Conservation (phyloP, 2,329 filamentous ascomycete species). For the Penicillium sp. region DNA sequence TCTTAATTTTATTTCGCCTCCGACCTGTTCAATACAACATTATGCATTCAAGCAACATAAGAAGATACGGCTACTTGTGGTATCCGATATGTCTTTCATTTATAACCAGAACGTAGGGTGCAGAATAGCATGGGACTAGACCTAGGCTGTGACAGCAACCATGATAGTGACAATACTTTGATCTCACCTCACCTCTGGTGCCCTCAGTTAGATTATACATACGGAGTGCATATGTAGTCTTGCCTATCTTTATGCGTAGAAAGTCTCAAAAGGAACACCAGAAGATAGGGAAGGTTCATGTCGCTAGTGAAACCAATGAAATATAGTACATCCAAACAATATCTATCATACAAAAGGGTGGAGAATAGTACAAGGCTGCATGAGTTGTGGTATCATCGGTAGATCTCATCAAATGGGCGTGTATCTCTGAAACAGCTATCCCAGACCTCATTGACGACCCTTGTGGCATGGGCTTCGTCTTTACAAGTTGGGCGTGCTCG, state of each 20-base stretch:
- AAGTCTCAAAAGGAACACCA: background rate
- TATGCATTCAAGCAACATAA: background rate
- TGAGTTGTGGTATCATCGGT: constrained; percentile 47
- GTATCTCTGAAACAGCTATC: constrained; percentile 93
- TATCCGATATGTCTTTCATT: background rate
- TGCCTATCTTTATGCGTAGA: background rate
- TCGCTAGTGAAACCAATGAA: constrained; percentile 9
- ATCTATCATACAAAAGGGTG: constrained; percentile 16
- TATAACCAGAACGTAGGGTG: background rate
- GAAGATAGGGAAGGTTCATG: background rate
- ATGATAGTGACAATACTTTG: background rate
- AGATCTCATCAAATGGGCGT: constrained; percentile 92
- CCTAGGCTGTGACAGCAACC: background rate
- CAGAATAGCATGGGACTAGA: background rate
- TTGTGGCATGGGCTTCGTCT: constrained; percentile 74
- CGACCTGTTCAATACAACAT: constrained; percentile 1
- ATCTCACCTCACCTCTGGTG: background rate
- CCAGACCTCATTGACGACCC: constrained; percentile 95
- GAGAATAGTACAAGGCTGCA: constrained; percentile 2
- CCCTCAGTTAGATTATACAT: background rate
- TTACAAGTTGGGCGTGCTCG: constrained; percentile 68
- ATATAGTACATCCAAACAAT: constrained; percentile 21
- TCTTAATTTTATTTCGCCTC: constrained; percentile 15
- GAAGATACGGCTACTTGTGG: background rate
- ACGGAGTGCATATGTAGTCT: too few species aligned